Base-by-base conservation (phyloP, 1,139 yeast species). In the Taphrina populina region DNA sequence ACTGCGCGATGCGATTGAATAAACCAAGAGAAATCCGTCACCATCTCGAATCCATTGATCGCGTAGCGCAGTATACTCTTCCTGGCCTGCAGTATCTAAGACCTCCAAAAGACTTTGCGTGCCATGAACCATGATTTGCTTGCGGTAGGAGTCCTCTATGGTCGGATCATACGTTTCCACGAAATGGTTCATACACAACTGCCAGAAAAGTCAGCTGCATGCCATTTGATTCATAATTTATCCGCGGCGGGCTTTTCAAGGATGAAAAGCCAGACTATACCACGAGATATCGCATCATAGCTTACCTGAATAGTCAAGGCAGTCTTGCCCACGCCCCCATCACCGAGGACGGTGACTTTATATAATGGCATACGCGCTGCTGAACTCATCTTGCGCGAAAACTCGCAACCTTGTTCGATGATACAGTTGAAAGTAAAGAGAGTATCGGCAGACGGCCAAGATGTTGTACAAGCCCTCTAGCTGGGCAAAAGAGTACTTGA, bases 31-130 rank as follows among this genome's bases (percentile, higher is more conserved):
- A 65, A 88, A 87, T 4, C 95, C 95, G 69, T 80, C 81, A 21
- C 88, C 88, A 52, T 60, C 59, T 43, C 62, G 79, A 82, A 92
- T 92, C 73, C 94, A 73, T 61, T 73, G 94, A 71, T 92, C 97
- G 66, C 97, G 78, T 92, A 92, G 84, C 27, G 96, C 95, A 57
- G 90, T 82, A 70, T 88, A 92, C 71, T 92, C 97, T 71, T 92
- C 98, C 74, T 90, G 97, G 41, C 98, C 98, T 13, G 98, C 97
- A 39, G 98, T 92, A 70, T 92, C 98, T 69, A 92, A 78, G 56
- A 92, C 88, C 71, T 92, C 97, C 62, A 92, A 76, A 64, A 88
- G 90, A 65, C 95, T 87, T 3, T 92, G 85, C 65, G 95, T 81
- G 45, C 94, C 95, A 70, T 92, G 96, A 52, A 92, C 84, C 66